Percentiles rank a stretch among this genome's conserved stretches.
Conservation (phyloP, 306 rosid genomes). For the Datisca glomerata region DNA sequence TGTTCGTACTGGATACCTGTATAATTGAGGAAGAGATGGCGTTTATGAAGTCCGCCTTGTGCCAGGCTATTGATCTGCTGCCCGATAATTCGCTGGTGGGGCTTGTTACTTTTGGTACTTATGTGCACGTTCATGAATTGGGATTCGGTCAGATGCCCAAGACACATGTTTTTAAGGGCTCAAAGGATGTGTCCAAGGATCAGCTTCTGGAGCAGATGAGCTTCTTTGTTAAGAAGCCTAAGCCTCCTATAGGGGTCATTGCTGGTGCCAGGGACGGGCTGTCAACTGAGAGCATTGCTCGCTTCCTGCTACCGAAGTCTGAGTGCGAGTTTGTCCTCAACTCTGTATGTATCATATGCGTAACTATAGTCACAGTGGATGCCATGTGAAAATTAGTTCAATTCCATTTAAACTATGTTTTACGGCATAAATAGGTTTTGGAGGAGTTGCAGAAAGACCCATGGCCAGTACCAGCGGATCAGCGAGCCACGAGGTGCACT, state of each 20-base stretch:
- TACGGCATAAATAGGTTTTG: constrained; percentile 36
- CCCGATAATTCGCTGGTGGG: constrained; percentile 91
- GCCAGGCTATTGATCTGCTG: constrained; percentile 65
- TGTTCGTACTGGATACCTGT: constrained; percentile 78
- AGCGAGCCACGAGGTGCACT: constrained; percentile 77
- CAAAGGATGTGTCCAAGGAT: constrained; percentile 67
- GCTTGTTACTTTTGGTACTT: constrained; percentile 63
- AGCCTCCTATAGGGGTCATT: constrained; percentile 61
- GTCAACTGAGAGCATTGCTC: constrained; percentile 55
- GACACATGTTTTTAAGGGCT: constrained; percentile 69
- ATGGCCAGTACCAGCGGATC: constrained; percentile 74
- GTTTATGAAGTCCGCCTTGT: constrained; percentile 51
- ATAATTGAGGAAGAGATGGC: constrained; percentile 77
- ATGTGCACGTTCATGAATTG: constrained; percentile 79
- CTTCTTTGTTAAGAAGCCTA: constrained; percentile 65
- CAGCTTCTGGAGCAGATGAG: constrained; percentile 84
- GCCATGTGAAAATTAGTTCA: neutral
- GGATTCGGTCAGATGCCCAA: constrained; percentile 67
- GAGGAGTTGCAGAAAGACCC: constrained; percentile 98
- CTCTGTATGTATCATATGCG: constrained; percentile 34
- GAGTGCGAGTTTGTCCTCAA: constrained; percentile 78
- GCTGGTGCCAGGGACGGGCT: constrained; percentile 91
- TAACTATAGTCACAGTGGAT: neutral
- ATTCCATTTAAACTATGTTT: constrained; percentile 3
- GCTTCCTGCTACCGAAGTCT: constrained; percentile 68